Evolutionary conservation across 1,284 basidiomycete genomes (phyloP).

Genomic region (Hymenochaete sp.): DNA sequence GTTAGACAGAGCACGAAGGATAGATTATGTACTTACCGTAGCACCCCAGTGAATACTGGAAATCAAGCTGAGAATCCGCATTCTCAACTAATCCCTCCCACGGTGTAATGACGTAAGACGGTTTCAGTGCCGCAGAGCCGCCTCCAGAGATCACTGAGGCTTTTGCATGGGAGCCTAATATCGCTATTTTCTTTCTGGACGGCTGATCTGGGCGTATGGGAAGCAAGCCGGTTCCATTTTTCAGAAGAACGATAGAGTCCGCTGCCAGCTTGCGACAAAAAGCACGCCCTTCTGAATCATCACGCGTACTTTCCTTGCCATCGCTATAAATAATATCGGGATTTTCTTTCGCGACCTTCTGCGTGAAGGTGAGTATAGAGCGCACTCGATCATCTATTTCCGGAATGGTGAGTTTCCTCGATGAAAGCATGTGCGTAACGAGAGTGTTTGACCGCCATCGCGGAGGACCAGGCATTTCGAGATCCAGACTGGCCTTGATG

Average conservation of each 20-base stretch:
- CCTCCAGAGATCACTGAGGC: slow-evolving; percentile 41
- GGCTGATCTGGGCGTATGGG: slow-evolving; percentile 29
- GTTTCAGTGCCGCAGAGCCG: slow-evolving; percentile 39
- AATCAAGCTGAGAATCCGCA: slow-evolving; percentile 36
- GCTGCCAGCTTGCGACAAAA: slow-evolving; percentile 54
- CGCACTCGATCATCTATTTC: slow-evolving; percentile 51
- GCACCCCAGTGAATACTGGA: slow-evolving; percentile 49
- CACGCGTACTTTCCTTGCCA: slow-evolving; percentile 48
- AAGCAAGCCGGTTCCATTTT: slow-evolving; percentile 48
- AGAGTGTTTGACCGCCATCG: slow-evolving; percentile 52
- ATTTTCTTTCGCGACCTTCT: slow-evolving; percentile 47
- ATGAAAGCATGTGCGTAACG: slow-evolving; percentile 46
- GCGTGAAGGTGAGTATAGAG: slow-evolving; percentile 48
- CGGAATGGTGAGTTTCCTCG: slow-evolving; percentile 44
- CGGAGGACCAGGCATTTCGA: slow-evolving; percentile 63
- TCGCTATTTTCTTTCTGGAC: slow-evolving; percentile 34
- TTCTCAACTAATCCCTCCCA: slow-evolving; percentile 47
- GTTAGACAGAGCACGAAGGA: slow-evolving; percentile 3
- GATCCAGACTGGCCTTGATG: slow-evolving; percentile 58
- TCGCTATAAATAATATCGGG: slow-evolving; percentile 60
- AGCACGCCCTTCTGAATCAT: slow-evolving; percentile 43
- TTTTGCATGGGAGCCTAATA: slow-evolving; percentile 41
- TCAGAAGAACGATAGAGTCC: slow-evolving; percentile 61
- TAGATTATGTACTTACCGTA: slow-evolving; percentile 36
- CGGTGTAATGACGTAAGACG: slow-evolving; percentile 43